phyloP scores from a whole-genome alignment of 805 yeast species.

The Saccharomycopsis malanga region DNA sequence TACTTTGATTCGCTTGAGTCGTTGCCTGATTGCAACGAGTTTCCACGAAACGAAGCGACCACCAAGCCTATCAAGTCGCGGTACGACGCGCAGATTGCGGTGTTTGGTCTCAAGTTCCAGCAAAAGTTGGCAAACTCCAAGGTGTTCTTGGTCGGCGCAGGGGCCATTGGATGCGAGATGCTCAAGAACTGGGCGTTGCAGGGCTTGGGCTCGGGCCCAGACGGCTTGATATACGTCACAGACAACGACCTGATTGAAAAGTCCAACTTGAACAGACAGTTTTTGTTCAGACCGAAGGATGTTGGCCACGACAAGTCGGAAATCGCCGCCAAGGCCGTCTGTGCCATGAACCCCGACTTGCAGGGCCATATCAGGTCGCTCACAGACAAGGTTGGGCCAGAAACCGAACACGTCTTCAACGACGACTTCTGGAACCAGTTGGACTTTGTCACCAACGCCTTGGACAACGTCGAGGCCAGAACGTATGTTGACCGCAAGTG shows the following conservation, averaged over 20 bases:
- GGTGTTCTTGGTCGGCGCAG: conserved; percentile 91
- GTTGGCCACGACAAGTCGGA: conserved; percentile 90
- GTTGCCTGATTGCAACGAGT: conserved; percentile 55
- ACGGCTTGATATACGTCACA: conserved; percentile 78
- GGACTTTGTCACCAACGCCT: conserved; percentile 91
- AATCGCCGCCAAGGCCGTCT: conserved; percentile 81
- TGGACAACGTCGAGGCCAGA: conserved; percentile 97
- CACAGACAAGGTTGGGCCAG: conserved; percentile 88
- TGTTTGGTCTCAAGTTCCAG: conserved; percentile 77
- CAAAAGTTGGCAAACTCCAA: conserved; percentile 65
- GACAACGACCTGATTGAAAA: conserved; percentile 95
- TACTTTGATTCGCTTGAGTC: conserved; percentile 94
- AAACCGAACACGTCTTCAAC: conserved; percentile 80
- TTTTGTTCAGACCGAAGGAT: conserved; percentile 88
- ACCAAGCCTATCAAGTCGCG: conserved; percentile 74
- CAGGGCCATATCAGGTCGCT: conserved; percentile 66
- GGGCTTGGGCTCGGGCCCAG: conserved; percentile 89
- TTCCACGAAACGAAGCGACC: conserved; percentile 59
- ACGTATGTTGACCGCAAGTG: conserved; percentile 96
- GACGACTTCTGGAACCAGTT: conserved; percentile 78
- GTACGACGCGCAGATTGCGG: conserved; percentile 94
- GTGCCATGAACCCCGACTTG: conserved; percentile 78
- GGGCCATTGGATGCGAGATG: conserved; percentile 99
- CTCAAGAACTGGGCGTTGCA: conserved; percentile 95
- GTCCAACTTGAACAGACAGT: conserved; percentile 93